phyloP scores from a whole-genome alignment of 169 alveolate genomes.

The Plasmodium inui region DNA sequence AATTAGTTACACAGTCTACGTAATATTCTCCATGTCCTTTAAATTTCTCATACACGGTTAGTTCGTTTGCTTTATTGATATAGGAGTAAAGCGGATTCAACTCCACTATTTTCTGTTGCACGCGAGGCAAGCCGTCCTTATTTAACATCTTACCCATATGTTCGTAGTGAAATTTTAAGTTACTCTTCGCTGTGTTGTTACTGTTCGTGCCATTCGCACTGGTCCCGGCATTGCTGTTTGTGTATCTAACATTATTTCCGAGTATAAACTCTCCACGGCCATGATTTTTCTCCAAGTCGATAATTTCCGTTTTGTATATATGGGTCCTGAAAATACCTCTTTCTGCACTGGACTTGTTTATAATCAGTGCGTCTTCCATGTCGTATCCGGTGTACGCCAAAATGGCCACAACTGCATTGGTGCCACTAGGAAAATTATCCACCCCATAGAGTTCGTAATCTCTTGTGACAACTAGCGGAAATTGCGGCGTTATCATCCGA shows the following conservation, averaged over 20 bases:
- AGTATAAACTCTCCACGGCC: slow-evolving; percentile 29
- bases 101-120: slow-evolving; percentile 86
- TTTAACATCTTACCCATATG: slow-evolving; percentile 37
- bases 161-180: not conserved
- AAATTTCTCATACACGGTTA: slow-evolving; percentile 66
- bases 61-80: slow-evolving; percentile 41
- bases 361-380: slow-evolving; percentile 99
- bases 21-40: slow-evolving; percentile 34
- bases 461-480: slow-evolving; percentile 97
- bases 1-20: slow-evolving; percentile 49
- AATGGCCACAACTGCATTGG: slow-evolving; percentile 99
- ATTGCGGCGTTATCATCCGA: slow-evolving; percentile 95
- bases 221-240: not conserved
- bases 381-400: slow-evolving; percentile 99
- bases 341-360: slow-evolving; percentile 98
- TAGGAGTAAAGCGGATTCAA: slow-evolving; percentile 83
- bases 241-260: slow-evolving; percentile 71
- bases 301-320: slow-evolving; percentile 95
- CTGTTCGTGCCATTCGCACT: not conserved
- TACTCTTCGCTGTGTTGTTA: not conserved
- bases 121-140: slow-evolving; percentile 88
- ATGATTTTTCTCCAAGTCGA: slow-evolving; percentile 79
- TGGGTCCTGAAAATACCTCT: slow-evolving; percentile 99
- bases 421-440: slow-evolving; percentile 98
- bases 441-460: slow-evolving; percentile 94